Percentiles rank a stretch among this genome's conserved stretches.
Conservation (phyloP, 1,284 basidiomycete genomes). For the Microbotryum lychnidis-dioicae region DNA sequence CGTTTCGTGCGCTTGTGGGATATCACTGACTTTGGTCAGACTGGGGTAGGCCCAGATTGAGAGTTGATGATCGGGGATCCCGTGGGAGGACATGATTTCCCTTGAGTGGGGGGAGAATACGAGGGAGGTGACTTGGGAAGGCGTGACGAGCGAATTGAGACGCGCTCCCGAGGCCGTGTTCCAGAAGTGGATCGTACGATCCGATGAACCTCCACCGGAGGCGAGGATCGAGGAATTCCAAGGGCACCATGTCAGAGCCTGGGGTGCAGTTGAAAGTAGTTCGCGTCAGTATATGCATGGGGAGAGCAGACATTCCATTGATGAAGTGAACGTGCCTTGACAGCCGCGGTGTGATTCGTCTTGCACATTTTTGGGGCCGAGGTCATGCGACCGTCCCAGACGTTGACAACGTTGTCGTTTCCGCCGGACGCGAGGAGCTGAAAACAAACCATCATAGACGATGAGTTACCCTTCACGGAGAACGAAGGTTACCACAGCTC, state of each 20-base stretch:
- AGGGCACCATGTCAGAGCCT: conserved; percentile 94
- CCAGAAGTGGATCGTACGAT: conserved; percentile 70
- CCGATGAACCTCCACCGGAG: conserved; percentile 87
- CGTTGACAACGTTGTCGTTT: conserved; percentile 93
- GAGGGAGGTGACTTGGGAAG: conserved; percentile 85
- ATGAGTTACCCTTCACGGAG: background rate
- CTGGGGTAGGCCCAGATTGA: conserved; percentile 60
- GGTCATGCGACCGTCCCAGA: conserved; percentile 80
- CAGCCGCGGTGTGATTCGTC: conserved; percentile 85
- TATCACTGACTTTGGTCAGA: conserved; percentile 71
- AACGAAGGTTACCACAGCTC: background rate
- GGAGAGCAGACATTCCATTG: background rate
- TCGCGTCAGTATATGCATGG: background rate
- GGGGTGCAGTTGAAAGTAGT: background rate
- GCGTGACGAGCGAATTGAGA: conserved; percentile 70
- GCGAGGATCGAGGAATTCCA: conserved; percentile 91
- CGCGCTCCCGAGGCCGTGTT: conserved; percentile 62
- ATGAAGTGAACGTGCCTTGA: conserved; percentile 56
- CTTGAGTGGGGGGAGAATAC: conserved; percentile 83
- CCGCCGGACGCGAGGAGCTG: conserved; percentile 87
- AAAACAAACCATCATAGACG: background rate
- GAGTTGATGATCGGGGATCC: conserved; percentile 66
- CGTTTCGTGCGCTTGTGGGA: conserved; percentile 82
- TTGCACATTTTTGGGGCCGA: conserved; percentile 65
- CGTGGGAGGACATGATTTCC: conserved; percentile 87